Base-by-base conservation (phyloP, 768 basidiomycete species). In the Boletales sp. region DNA sequence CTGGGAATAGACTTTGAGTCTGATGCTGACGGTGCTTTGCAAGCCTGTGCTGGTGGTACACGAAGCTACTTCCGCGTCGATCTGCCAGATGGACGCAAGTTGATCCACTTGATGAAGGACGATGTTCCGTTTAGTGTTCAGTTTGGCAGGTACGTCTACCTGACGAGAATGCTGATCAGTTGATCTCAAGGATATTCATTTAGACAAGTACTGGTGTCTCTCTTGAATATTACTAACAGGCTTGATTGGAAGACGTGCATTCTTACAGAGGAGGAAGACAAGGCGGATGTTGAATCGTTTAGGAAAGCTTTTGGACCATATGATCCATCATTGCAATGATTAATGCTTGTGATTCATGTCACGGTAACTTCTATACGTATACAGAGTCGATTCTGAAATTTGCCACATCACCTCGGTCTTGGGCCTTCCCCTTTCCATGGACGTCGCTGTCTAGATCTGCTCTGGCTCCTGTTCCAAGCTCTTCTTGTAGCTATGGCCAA, bases 211-310 rank as follows among this genome's bases (percentile, higher is more conserved):
- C 64, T 97, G 39, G 90, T 86, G 6, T 74, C 79, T 32, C 67
- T 97, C n/a, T 62, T 98, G 47, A 83, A 77, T 14, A 80, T 82
- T 47, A 84, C 86, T 2, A 82, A 92, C 17, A 78, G 95, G 41
- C 72, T 87, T 44, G 94, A 98, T 62, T 99, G 95, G 95, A 95
- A 92, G 65, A 80, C 77, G 1, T 99, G 95, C 64, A 74, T 79
- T 59, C 78, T 91, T 54, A 69, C 83, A 9, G 92, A 95, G 51
- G 87, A 84, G 13, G 90, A 93, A 59, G 95, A 98, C 62, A 86
- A 74, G 61, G 81, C 78, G 10, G 95, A 98, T 65, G 90, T 83
- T 1, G 72, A 83, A 51, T 77, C 80, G 39, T 97, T 99, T 71
- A 97, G 94, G 62, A 69, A 75, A 31, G 90, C 87, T 3, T 97